phyloP scores from a whole-genome alignment of 257 asterid genomes.

The Misopates orontium region DNA sequence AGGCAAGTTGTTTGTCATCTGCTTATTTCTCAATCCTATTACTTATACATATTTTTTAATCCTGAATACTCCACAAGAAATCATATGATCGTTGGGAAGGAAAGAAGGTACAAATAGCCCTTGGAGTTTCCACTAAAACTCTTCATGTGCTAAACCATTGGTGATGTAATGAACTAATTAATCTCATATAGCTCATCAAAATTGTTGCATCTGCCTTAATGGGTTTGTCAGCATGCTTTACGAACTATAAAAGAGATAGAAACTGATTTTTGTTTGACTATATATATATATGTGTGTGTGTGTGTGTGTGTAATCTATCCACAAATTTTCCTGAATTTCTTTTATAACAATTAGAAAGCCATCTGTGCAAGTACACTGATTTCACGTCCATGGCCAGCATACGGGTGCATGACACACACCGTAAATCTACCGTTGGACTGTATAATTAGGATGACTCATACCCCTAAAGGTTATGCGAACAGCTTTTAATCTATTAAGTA shows the following conservation, averaged over 20 bases:
- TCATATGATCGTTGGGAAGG: neutral
- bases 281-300: too few species aligned
- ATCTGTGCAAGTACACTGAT: neutral
- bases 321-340: too few species aligned
- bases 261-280: neutral
- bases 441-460: neutral
- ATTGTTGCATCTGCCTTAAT: neutral
- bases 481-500: too few species aligned
- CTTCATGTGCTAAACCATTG: slow-evolving; percentile 1
- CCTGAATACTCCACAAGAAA: neutral
- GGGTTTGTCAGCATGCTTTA: neutral
- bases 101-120: neutral
- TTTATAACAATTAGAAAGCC: too few species aligned
- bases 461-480: neutral
- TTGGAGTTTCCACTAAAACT: neutral
- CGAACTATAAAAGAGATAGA: neutral
- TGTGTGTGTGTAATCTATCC: too few species aligned
- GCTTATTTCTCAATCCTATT: slow-evolving; percentile 18
- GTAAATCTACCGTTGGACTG: neutral
- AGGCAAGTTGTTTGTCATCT: slow-evolving; percentile 56
- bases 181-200: neutral
- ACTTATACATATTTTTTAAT: slow-evolving; percentile 6
- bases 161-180: neutral
- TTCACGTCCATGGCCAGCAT: neutral
- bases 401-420: neutral